Evolutionary conservation across 1,284 basidiomycete genomes (phyloP).

Genomic region (Cryptococcus maquisensis): DNA sequence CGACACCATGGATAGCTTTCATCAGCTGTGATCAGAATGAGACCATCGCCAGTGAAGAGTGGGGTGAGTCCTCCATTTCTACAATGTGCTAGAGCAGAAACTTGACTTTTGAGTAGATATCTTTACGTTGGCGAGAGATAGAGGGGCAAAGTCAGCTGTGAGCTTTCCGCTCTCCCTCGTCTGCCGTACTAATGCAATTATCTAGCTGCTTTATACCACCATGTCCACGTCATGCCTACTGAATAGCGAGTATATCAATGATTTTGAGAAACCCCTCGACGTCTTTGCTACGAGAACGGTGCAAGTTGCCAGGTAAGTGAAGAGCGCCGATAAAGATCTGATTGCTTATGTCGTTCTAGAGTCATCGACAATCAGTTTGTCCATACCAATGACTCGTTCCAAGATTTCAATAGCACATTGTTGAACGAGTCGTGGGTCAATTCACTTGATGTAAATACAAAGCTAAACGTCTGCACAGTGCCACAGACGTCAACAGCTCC

Average conservation of each 20-base stretch:
- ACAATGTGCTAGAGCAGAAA: neutral
- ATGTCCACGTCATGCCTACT: slow-evolving; percentile 68
- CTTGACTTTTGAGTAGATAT: slow-evolving; percentile 54
- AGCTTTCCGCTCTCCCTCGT: slow-evolving; percentile 29
- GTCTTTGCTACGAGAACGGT: slow-evolving; percentile 57
- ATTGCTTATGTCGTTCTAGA: too few relatives aligned
- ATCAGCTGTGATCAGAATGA: slow-evolving; percentile 74
- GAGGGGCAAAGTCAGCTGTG: slow-evolving; percentile 73
- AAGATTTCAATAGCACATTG: slow-evolving; percentile 52
- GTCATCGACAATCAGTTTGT: slow-evolving; percentile 64
- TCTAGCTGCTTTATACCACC: slow-evolving; percentile 69
- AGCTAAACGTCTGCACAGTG: slow-evolving; percentile 14
- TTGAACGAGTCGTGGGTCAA: slow-evolving; percentile 35
- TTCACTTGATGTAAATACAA: neutral
- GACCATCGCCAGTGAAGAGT: slow-evolving; percentile 54
- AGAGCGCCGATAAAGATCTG: too few relatives aligned
- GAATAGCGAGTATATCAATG: slow-evolving; percentile 63
- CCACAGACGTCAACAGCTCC: slow-evolving; percentile 53
- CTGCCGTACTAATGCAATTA: neutral
- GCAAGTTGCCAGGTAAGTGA: slow-evolving; percentile 32
- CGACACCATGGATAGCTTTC: slow-evolving; percentile 82
- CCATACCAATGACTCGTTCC: slow-evolving; percentile 55
- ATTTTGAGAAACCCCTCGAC: slow-evolving; percentile 70
- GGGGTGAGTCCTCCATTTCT: slow-evolving; percentile 25
- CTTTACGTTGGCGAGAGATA: slow-evolving; percentile 69